Base-by-base conservation (phyloP, 352 stramenopile species). In the Proteromonas lacertae region DNA sequence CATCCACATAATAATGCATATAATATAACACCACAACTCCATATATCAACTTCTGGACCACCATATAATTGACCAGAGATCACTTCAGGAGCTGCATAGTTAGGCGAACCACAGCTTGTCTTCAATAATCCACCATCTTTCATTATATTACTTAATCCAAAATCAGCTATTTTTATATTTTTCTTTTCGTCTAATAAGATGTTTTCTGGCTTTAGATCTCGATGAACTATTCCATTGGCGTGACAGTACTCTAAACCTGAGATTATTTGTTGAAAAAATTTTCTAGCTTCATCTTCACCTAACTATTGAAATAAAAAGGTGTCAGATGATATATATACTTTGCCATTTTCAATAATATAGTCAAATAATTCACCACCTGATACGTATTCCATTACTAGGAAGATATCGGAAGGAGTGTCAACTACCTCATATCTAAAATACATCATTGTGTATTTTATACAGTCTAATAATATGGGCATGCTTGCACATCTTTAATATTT, bases 101-200 rank as follows among this genome's bases (percentile, higher is more conserved):
- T 96, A 4, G 87, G 87, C 18, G 79, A 95, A 9, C 75, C 74
- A 42, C 74, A 90, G 13, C 75, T 92, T 32, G 87, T 99, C 29
- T 76, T 65, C 40, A 99, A 58, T 46, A 99, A 97, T 35, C 93
- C 77, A 39, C 87, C 87, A 54, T 97, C 87, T 20, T 77, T 56
- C 66, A 95, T 94, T 32, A 90, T 62, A 54, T 99, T 99, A 14
- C 73, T 92, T 8, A 99, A 63, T 16, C 87, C 87, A 59, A 99
- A 99, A 52, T 99, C 87, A 7, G 83, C 87, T 55, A 99, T 92
- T 54, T 99, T 99, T 48, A 99, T 84, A 52, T 96, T 96, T 46
- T 92, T 86, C 50, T 95, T 81, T 6, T 69, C 72, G 55, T 94
- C 83, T 22, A 96, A 53, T 31, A 94, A 59, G 32, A 95, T 47